These are phyloP conservation scores for Epichloe aotearoae DNA, from an alignment of 2,329 filamentous ascomycete genomes.

Conservation along the genomic window DNA sequence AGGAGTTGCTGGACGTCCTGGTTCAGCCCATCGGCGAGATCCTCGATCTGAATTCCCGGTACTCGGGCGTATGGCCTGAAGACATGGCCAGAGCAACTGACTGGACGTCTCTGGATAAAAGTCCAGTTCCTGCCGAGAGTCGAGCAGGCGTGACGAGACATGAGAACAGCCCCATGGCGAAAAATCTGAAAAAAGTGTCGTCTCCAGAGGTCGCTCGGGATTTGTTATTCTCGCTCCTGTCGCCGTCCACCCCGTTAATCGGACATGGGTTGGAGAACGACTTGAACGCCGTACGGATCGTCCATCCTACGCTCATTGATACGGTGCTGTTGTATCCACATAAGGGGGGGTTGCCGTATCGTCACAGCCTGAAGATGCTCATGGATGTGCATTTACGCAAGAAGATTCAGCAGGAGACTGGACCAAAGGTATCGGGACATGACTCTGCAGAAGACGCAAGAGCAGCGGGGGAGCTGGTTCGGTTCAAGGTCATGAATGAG, in stretches of 20 bases:
- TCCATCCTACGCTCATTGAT: conserved; percentile 77
- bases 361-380: conserved; percentile 65
- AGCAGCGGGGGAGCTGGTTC: conserved; percentile 76
- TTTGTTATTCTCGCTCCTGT: conserved; percentile 63
- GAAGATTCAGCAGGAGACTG: conserved; percentile 62
- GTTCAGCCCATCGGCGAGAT: conserved; percentile 75
- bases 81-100: conserved; percentile 58
- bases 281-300: conserved; percentile 69
- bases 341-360: conserved; percentile 56
- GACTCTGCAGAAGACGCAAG: conserved; percentile 87
- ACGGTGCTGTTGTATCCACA: conserved; percentile 78
- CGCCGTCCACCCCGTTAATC: conserved; percentile 68
- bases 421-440: conserved; percentile 48
- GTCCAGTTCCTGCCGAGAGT: not conserved
- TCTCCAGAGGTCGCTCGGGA: conserved; percentile 63
- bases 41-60: conserved; percentile 82
- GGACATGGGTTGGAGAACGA: conserved; percentile 96
- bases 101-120: conserved; percentile 24
- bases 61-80: conserved; percentile 72
- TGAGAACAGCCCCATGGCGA: conserved; percentile 6
- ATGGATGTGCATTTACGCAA: conserved; percentile 56
- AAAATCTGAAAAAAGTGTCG: conserved; percentile 55
- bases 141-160: conserved; percentile 11
- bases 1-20: conserved; percentile 66
- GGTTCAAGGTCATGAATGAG: conserved; percentile 52